Percentiles rank a stretch among this genome's conserved stretches.
phyloP scores from a whole-genome alignment of 306 rosid species.

The Styphnolobium japonicum region DNA sequence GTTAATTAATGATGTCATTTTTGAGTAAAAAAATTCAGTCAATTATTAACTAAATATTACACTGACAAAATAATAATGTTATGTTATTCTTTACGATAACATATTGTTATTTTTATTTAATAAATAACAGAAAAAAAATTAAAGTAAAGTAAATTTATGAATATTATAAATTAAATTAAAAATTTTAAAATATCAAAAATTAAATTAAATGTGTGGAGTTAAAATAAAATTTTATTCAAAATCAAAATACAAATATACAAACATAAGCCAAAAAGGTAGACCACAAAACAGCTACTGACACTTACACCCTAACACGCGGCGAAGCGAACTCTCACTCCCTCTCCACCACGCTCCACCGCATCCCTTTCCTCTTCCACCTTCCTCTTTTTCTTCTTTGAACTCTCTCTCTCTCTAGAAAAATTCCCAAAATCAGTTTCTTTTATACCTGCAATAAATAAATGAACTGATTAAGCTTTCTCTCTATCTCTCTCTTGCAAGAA shows the following conservation, averaged over 20 bases:
- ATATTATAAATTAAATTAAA: no score
- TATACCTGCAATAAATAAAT: background rate
- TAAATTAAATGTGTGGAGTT: no score
- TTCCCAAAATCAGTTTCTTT: background rate
- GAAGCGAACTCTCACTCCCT: slow-evolving; percentile 30
- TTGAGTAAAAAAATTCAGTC: no score
- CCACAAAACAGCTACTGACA: background rate
- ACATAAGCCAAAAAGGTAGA: background rate
- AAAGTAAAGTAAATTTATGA: no score
- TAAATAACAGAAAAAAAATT: no score
- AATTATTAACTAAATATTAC: no score
- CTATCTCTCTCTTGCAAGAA: background rate
- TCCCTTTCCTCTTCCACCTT: background rate
- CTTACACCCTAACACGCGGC: slow-evolving; percentile 61
- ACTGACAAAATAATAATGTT: no score
- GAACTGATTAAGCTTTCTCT: slow-evolving; percentile 5
- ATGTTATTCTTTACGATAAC: no score
- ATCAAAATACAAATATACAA: background rate
- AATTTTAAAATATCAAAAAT: no score
- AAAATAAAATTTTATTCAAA: no score
- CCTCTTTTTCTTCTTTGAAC: background rate
- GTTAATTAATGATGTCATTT: no score
- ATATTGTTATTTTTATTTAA: no score
- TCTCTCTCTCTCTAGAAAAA: background rate
- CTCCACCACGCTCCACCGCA: slow-evolving; percentile 33